Percentiles rank a stretch among this genome's conserved stretches.
Evolutionary conservation across 768 basidiomycete species (phyloP).

Genomic region (Leccinum sublutescens): DNA sequence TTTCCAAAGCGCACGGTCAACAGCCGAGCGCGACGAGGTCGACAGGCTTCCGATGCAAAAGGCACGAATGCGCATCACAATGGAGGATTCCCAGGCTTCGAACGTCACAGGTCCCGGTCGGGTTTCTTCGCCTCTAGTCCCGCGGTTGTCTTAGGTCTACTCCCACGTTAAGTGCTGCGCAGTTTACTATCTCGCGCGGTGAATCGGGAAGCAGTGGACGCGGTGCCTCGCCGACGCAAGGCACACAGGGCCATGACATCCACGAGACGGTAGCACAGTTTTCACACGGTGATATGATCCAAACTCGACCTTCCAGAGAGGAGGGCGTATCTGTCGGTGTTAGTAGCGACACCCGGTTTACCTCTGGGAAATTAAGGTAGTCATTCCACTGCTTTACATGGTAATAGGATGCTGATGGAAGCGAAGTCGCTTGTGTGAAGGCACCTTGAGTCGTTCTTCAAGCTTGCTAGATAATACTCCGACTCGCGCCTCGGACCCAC

Average conservation of each 20-base stretch:
- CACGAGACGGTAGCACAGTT: not conserved
- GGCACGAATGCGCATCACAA: not conserved
- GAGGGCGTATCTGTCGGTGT: not conserved
- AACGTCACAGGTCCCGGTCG: not conserved
- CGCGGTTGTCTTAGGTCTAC: not conserved
- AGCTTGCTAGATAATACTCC: not conserved
- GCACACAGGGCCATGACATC: not conserved
- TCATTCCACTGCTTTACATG: not conserved
- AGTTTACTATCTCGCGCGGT: not conserved
- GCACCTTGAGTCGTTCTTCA: not conserved
- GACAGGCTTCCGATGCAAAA: not conserved
- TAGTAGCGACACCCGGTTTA: not conserved
- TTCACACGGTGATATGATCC: not conserved
- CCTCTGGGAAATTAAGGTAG: slow-evolving; percentile 1
- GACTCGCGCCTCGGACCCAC: not conserved
- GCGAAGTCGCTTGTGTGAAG: not conserved
- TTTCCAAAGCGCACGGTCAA: not conserved
- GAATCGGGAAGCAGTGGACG: not conserved
- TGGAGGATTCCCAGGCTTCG: not conserved
- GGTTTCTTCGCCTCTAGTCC: not conserved
- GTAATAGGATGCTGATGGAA: slow-evolving; percentile 1
- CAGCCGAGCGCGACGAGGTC: not conserved
- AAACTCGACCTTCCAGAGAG: not conserved
- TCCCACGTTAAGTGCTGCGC: not conserved
- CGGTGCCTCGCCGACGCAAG: not conserved